A percentile compares a stretch with the other conserved stretches of the same genome.
Evolutionary conservation across 2,329 filamentous ascomycete genomes (phyloP).

Genomic region (Hypoxylon sp.): DNA sequence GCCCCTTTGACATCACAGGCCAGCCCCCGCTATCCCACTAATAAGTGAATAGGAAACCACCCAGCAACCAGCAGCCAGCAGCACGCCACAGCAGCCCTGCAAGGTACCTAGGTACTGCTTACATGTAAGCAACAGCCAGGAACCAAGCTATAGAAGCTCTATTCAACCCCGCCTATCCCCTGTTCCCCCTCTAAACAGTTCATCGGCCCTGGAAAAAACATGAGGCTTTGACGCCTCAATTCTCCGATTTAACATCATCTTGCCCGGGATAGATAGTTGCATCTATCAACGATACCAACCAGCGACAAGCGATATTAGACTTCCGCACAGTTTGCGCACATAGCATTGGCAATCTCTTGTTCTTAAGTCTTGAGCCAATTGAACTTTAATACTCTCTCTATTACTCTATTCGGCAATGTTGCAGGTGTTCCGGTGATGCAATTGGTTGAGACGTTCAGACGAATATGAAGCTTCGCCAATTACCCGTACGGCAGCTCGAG

Average conservation of each 20-base stretch:
- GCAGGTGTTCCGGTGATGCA: constrained; percentile 29
- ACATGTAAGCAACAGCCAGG: neutral
- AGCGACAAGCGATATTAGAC: neutral
- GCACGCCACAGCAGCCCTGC: neutral
- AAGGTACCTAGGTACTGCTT: neutral
- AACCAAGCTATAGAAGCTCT: neutral
- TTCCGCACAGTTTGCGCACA: neutral
- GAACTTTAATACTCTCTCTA: constrained; percentile 11
- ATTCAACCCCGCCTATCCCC: neutral
- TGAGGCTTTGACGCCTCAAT: constrained; percentile 4
- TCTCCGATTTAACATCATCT: constrained; percentile 7
- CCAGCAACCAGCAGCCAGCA: constrained; percentile 28
- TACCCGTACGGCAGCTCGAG: constrained; percentile 51
- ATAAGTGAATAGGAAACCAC: constrained; percentile 45
- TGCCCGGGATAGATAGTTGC: neutral
- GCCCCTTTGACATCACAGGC: constrained; percentile 44
- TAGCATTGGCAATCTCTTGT: constrained; percentile 3
- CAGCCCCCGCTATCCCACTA: constrained; percentile 37
- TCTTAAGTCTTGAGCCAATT: constrained; percentile 13
- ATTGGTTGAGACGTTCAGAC: constrained; percentile 22
- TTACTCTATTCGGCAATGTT: constrained; percentile 26
- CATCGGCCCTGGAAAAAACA: neutral
- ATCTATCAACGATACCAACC: constrained; percentile 2
- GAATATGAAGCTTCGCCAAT: constrained; percentile 50
- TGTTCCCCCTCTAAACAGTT: neutral